These are phyloP conservation scores for Peltaster fructicola DNA, from an alignment of 2,329 filamentous ascomycete genomes.

Conservation along the genomic window DNA sequence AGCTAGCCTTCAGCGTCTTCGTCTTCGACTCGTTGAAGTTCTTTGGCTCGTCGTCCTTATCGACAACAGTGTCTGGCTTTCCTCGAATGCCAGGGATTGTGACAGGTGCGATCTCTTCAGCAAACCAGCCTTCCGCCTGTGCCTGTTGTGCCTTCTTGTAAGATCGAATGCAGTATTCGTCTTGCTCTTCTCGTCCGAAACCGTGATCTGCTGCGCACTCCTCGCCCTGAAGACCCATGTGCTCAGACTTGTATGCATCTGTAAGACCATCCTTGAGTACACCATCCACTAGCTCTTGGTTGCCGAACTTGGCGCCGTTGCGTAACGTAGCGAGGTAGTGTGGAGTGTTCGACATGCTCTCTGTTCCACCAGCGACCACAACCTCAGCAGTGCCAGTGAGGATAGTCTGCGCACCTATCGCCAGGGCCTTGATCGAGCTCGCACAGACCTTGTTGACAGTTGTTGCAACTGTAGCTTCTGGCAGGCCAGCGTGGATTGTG, in stretches of 20 bases:
- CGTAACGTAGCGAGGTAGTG: slow-evolving; percentile 87
- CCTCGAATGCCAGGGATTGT: slow-evolving; percentile 76
- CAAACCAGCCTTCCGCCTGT: slow-evolving; percentile 64
- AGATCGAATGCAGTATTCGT: slow-evolving; percentile 85
- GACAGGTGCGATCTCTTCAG: slow-evolving; percentile 72
- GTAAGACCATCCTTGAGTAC: slow-evolving; percentile 88
- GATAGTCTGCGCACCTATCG: slow-evolving; percentile 90
- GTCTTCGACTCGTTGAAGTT: slow-evolving; percentile 47
- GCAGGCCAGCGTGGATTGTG: slow-evolving; percentile 73
- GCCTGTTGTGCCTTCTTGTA: slow-evolving; percentile 89
- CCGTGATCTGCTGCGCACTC: slow-evolving; percentile 74
- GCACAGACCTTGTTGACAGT: slow-evolving; percentile 99
- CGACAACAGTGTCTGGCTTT: slow-evolving; percentile 66
- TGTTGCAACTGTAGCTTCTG: slow-evolving; percentile 64
- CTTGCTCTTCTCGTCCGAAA: slow-evolving; percentile 70
- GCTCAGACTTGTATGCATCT: slow-evolving; percentile 87
- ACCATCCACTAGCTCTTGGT: slow-evolving; percentile 76
- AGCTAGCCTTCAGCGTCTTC: slow-evolving; percentile 45
- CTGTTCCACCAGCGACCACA: slow-evolving; percentile 82
- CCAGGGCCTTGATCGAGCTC: slow-evolving; percentile 82
- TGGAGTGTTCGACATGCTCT: slow-evolving; percentile 96
- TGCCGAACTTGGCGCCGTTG: slow-evolving; percentile 80
- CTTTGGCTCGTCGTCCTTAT: slow-evolving; percentile 88
- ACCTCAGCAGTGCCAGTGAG: slow-evolving; percentile 88
- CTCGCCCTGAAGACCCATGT: slow-evolving; percentile 89